Evolutionary conservation across 2,329 filamentous ascomycete genomes (phyloP), one percentile per base, ranked within the genome.

Genomic region (Myriosclerotinia scirpicola): DNA sequence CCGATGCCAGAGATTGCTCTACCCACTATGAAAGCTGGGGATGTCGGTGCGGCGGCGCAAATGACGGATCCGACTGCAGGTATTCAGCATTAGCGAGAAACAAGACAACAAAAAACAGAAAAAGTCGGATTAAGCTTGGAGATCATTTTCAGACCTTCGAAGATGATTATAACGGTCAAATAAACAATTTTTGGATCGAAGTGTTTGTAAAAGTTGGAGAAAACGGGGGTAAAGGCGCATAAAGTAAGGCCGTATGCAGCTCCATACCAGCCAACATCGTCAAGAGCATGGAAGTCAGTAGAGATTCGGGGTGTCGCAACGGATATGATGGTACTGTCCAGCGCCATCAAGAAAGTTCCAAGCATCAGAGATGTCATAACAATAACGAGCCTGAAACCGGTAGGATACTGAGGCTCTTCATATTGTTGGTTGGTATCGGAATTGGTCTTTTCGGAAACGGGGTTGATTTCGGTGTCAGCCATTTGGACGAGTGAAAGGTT

Each of bases 1-100:
- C 85, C 87, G 60, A 85, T 79, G 71, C 87, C 87, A 74, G 90
- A 87, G 54, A 90, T 79, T 0, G 84, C 83, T 72, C 87, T 79
- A n/a, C 85, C 86, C 5, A 81, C 82, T 64, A 90, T 83, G 48
- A 90, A 79, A 83, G 89, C 87, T 44, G 82, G 79, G 71, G 89
- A 84, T 70, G 81, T 86, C 65, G 81, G 80, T 8, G 84, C 79
- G 36, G 88, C 71, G 1, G 81, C 87, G 46, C 85, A 85, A 26
- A 90, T 78, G 64, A 89, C 75, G 44, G 84, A 74, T 76, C 5
- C 72, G 64, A 42, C 5, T 34, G 26, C 30, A 2, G 34, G 67
- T 12, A 67, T 7, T 34, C 4, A 34, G 30, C 30, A 34, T 34
- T 6, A 34, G 30, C 6, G 30, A 6, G 30, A 2, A 34, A 6